Evolutionary conservation across 2,329 filamentous ascomycete species (phyloP), one percentile per base, ranked within the genome.

Genomic region (Colletotrichum shisoi): DNA sequence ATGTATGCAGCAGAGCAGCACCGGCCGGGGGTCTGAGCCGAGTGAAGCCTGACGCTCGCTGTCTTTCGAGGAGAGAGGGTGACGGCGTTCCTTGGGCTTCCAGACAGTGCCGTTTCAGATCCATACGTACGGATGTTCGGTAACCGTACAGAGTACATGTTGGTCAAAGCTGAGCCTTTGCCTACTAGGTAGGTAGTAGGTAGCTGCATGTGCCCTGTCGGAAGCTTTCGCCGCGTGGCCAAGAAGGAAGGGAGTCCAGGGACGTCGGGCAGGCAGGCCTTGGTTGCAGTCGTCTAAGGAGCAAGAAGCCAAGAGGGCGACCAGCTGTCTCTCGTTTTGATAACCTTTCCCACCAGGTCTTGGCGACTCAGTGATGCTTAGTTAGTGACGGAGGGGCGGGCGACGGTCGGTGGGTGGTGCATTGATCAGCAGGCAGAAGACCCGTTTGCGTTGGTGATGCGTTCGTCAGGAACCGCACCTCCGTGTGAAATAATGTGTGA

Each of bases 231-330:
- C 65, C 61, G 65, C 48, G 40, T 59, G 42, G n/a, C 51, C 49
- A 12, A 34, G 54, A 12, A 34, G 54, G 54, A 39, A 7, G 24
- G 54, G 54, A 39, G 7, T 49, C 11, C 54, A 59, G 49, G 54
- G 49, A 60, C 37, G 46, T 64, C 64, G 64, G 64, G 54, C 64
- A 67, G 61, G 62, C 54, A 51, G 49, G 61, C 60, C 64, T 67
- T 53, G 60, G 48, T 54, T 19, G 64, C 40, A 63, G 27, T 44
- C 19, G 19, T 44, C 34, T n/a, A 13, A 58, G 15, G n/a, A 31
- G 7, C 24, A 13, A 58, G 15, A 21, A 31, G 7, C 42, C 6
- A 21, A n/a, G 17, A 42, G 4, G 21, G n/a, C 4, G n/a, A 4
- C 31, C 49, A 19, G 5, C 3, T 17, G 31, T n/a, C 49, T 31